Conservation (phyloP, 352 stramenopile genomes). For the Globisporangium camurandrum region DNA sequence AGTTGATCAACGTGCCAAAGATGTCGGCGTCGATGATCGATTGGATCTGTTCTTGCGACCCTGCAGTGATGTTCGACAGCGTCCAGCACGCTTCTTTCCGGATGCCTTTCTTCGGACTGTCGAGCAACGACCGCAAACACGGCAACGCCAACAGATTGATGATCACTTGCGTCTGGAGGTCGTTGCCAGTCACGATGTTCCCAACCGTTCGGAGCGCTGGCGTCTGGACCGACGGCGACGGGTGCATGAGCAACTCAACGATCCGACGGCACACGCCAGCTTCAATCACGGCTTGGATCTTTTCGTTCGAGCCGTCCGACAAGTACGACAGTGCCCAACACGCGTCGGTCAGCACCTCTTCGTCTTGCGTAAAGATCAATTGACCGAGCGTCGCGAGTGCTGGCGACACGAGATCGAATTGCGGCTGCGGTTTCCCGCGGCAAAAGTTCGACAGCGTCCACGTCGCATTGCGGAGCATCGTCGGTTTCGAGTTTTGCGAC, state of each 20-base stretch:
- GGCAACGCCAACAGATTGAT: slow-evolving; percentile 97
- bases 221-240: slow-evolving; percentile 77
- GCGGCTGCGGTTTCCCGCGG: slow-evolving; percentile 87
- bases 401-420: slow-evolving; percentile 93
- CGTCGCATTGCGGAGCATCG: slow-evolving; percentile 98
- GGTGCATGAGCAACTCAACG: slow-evolving; percentile 92
- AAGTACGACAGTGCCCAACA: slow-evolving; percentile 99
- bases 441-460: slow-evolving; percentile 99
- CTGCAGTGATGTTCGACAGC: slow-evolving; percentile 99
- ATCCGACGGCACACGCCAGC: slow-evolving; percentile 94
- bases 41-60: slow-evolving; percentile 99
- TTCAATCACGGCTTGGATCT: slow-evolving; percentile 99
- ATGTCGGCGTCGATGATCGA: slow-evolving; percentile 96
- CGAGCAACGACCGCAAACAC: slow-evolving; percentile 93
- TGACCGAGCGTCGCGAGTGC: slow-evolving; percentile 94
- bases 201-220: slow-evolving; percentile 86
- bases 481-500: slow-evolving; percentile 87
- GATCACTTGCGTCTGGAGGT: slow-evolving; percentile 98
- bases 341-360: slow-evolving; percentile 98
- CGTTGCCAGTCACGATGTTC: slow-evolving; percentile 99
- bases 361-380: slow-evolving; percentile 96
- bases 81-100: slow-evolving; percentile 99
- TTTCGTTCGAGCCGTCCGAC: slow-evolving; percentile 97
- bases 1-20: slow-evolving; percentile 94
- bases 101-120: slow-evolving; percentile 96